A percentile compares a stretch with the other conserved stretches of the same genome.
phyloP scores from a whole-genome alignment of 345 rosid genomes.

The Draba incana region DNA sequence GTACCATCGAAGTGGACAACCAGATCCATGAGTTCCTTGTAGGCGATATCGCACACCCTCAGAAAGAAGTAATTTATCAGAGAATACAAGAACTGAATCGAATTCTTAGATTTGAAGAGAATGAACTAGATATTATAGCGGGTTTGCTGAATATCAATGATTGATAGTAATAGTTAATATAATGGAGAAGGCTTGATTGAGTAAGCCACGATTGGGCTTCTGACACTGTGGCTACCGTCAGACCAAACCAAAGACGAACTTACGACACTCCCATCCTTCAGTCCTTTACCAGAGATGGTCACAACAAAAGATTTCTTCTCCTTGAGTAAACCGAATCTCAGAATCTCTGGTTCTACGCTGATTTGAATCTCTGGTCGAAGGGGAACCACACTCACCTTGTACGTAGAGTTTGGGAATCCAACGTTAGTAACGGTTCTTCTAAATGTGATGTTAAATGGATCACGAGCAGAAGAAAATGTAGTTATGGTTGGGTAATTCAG shows the following conservation, averaged over 20 bases:
- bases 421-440: slow-evolving; percentile 49
- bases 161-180: slow-evolving; percentile 39
- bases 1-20: slow-evolving; percentile 59
- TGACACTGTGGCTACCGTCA: slow-evolving; percentile 45
- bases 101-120: slow-evolving; percentile 44
- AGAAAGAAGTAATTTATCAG: slow-evolving; percentile 54
- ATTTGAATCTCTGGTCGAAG: slow-evolving; percentile 31
- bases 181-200: slow-evolving; percentile 7
- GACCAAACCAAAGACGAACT: slow-evolving; percentile 48
- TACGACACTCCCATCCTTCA: slow-evolving; percentile 8
- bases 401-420: slow-evolving; percentile 44
- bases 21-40: slow-evolving; percentile 61
- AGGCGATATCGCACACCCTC: slow-evolving; percentile 58
- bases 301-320: slow-evolving; percentile 41
- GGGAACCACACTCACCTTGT: slow-evolving; percentile 32
- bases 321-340: slow-evolving; percentile 35
- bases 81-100: slow-evolving; percentile 58
- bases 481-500: slow-evolving; percentile 51
- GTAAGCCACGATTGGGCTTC: slow-evolving; percentile 48
- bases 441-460: slow-evolving; percentile 36
- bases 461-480: background rate
- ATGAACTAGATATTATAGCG: slow-evolving; percentile 42
- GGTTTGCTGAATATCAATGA: slow-evolving; percentile 48
- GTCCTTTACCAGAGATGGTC: slow-evolving; percentile 36
- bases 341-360: slow-evolving; percentile 36